Base-by-base conservation (phyloP, 371 early-diverging fungal genomes). In the Actinomortierella wolfii region DNA sequence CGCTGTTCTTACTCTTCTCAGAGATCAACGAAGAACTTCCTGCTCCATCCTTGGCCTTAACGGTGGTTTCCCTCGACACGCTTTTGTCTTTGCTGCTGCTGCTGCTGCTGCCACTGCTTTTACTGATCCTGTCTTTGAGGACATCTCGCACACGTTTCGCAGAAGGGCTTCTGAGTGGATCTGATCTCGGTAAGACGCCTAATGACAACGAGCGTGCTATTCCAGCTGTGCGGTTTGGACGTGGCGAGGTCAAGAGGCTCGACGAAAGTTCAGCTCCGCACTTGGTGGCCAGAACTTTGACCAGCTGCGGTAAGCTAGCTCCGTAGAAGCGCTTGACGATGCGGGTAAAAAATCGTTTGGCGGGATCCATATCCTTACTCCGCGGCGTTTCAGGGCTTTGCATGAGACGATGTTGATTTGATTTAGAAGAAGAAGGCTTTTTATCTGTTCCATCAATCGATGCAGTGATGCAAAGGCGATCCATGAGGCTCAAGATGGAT, bases 291-390 rank as follows among this genome's bases (percentile, higher is more conserved):
- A 73, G 67, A 15, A 56, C 54, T 28, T 58, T 49, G 15, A 62
- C 62, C 1, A 73, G 43, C 23, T 66, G 62, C 18, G 74, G 74
- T n/a, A 73, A 47, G 3, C 67, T 46, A 8, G 60, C 40, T 26
- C 59, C 67, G 43, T 73, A 73, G 26, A 55, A 73, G 8, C 67
- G 51, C 9, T 58, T 51, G 11, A 73, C 51, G 29, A 67, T 53
- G n/a, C 62, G 57, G 0, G 56, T 65, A 41, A 62, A 66, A 26
- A 73, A 73, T 41, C 62, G 61, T 45, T 73, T 73, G 39, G 74
- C 74, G 0, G 74, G 48, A 20, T 73, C 67, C 67, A 73, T 59
- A 39, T 66, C 74, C 46, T 56, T 67, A 20, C 67, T 73, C 9
- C 67, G 51, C 5, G 66, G 74, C 0, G 67, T 66, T 48, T 66